Evolutionary conservation across 2,329 filamentous ascomycete species (phyloP).

Genomic region (Aureobasidium sp.): DNA sequence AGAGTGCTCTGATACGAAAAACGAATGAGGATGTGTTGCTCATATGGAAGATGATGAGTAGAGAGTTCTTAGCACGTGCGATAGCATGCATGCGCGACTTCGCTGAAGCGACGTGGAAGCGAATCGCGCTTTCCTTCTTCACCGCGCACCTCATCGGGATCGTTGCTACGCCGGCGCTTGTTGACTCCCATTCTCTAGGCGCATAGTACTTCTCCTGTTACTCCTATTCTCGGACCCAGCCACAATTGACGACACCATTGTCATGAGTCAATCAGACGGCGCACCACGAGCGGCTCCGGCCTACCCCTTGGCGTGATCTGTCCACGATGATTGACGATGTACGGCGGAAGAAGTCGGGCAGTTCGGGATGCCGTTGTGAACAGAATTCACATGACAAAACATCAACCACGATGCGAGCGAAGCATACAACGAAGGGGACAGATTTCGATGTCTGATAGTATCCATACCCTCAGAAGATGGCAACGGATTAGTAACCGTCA

Average conservation of each 20-base stretch:
- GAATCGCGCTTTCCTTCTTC: conserved; percentile 13
- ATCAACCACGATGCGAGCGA: too few species aligned
- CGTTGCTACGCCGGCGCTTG: neutral
- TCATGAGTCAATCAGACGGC: conserved; percentile 16
- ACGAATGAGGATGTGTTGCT: neutral
- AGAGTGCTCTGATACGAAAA: neutral
- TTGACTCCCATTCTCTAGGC: neutral
- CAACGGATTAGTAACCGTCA: too few species aligned
- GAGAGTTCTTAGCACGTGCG: neutral
- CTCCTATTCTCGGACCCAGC: neutral
- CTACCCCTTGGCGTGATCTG: conserved; percentile 24
- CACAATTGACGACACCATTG: conserved; percentile 3
- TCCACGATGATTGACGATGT: too few species aligned
- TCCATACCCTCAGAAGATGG: too few species aligned
- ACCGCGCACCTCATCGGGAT: neutral
- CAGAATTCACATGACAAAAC: too few species aligned
- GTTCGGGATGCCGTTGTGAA: too few species aligned
- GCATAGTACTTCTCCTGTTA: neutral
- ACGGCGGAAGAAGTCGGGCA: too few species aligned
- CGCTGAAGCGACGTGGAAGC: neutral
- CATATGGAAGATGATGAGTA: neutral
- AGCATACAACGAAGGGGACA: too few species aligned
- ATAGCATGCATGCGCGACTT: neutral
- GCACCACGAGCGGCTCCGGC: neutral
- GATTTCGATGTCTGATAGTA: too few species aligned